Evolutionary conservation across 768 basidiomycete genomes (phyloP), one percentile per base, ranked within the genome.

Genomic region (Thelephora ganbajun): DNA sequence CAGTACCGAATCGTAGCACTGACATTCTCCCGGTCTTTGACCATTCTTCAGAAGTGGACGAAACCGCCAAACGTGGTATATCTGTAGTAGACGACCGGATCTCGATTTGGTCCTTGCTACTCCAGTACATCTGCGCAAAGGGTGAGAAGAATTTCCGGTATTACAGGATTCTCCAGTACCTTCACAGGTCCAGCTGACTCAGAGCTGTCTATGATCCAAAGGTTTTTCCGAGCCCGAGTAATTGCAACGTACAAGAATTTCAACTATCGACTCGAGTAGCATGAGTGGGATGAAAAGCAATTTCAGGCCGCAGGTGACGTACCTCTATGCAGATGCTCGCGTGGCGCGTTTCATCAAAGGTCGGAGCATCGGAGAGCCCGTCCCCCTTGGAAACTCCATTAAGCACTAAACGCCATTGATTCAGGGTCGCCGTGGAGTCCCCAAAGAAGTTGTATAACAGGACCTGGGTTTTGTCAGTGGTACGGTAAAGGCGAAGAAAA

Each of bases 381-480:
- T 43, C 44, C 36, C 48, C 45, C 19, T 58, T 57, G 35, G 61
- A 54, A 0, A 67, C 45, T 2, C 59, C 63, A 39, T 72, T 71
- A 11, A 77, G 56, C 6, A 83, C 61, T 2, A 79, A 62, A 11
- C 77, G 66, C 82, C 81, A 83, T 37, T 74, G 74, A 0, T 72
- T 56, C 1, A 59, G 49, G 35, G 69, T 68, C 1, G 72, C 62
- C 0, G 54, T 48, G 0, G 81, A 83, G 51, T 83, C 77, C 23
- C 72, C 67, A 50, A 83, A 83, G 58, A 83, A 83, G 52, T 83
- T 74, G 50, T 75, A 82, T 6, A 83, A 56, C 12, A 83, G 62
- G 11, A 83, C 80, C 78, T 81, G 48, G 1, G 12, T 44, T 16
- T 33, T 13, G 34, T 1, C 2, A 13, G 26, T 26, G 11, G 12